Base-by-base conservation (phyloP, 495 filamentous ascomycete genomes). In the Cetradonia linearis region DNA sequence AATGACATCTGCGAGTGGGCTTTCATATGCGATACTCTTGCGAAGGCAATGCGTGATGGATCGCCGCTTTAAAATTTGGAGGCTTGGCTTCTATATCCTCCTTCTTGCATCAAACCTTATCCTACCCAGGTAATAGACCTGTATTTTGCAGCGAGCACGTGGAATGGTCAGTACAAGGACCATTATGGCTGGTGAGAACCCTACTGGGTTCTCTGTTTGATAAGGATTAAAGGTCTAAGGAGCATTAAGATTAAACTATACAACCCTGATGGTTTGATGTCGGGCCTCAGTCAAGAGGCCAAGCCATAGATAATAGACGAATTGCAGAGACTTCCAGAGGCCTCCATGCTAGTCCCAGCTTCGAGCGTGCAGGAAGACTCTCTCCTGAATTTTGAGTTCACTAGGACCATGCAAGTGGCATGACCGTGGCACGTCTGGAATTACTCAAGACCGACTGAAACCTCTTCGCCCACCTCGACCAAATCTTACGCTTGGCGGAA, bases 401-500 rank as follows among this genome's bases (percentile, higher is more conserved):
- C 11, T 3, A 9, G 23, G 1, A 38, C 34, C 5, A 23, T 11
- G 25, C 54, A 38, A 27, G 13, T 56, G 28, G 31, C 25, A 38
- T 20, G 25, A 28, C 27, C 18, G 27, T 25, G 8, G 42, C 20
- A 46, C 42, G 20, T 46, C 38, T 40, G 10, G 23, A 5, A 44
- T 31, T 20, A 3, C 14, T 68, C 55, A 69, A 33, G 57, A 60
- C 23, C 64, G 55, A 55, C 61, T 57, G 11, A 74, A 63, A 7
- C 65, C 67, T 65, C 74, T 78, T 28, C 77, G 77, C 56, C 78
- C 75, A 56, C 82, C 78, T 57, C 83, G 74, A 14, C 87, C 87
- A 64, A 89, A 88, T 23, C 81, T 77, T 30, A 96, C 78, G 66
- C 85, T 91, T 16, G 78, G 71, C 20, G 91, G 91, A 9, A 95